Base-by-base conservation (phyloP, 164 flowering plant genomes). In the Vitis amurensis region DNA sequence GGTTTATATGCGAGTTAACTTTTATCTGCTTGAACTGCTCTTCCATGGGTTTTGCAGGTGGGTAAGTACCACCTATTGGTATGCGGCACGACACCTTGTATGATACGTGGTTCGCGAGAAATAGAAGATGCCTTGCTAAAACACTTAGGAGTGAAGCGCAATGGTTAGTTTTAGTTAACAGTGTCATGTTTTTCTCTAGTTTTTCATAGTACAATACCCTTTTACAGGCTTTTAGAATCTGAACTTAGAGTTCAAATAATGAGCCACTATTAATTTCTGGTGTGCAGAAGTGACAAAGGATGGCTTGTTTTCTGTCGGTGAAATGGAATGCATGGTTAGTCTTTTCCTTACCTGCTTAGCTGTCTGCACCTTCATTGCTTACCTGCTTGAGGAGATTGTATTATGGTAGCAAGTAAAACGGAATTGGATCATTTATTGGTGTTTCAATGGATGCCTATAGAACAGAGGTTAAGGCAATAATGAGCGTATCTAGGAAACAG, bases 251-350 rank as follows among this genome's bases (percentile, higher is more conserved):
- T 50, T 10, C 50, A 11, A 53, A 47, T 51, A n/a, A 9, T 58
- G 12, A 7, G 44, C 16, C 50, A 4, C 3, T 61, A 17, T 31
- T 3, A 7, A 61, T 48, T 53, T 30, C n/a, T 66, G 9, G 23
- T 75, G 47, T 82, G 84, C 97, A 96, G 99, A 96, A 75, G 97
- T 96, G 64, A 96, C 99, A 30, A 89, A 91, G 79, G 99, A 96
- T 78, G 98, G 99, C 13, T 37, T 96, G 76, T 96, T 96, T 75
- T 93, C 99, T 78, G 99, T 96, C 76, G 99, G 99, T 66, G 99
- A 96, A 86, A 96, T 96, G 99, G 99, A 96, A 76, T 96, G 99
- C 87, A 96, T 96, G 99, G 99, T 96, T 68, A 82, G 93, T 74
- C 13, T 65, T 57, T 37, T 13, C 30, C 16, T 58, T 11, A 11